Evolutionary conservation across 192 early-diverging fungal species (phyloP).

Genomic region (Podila verticillata): DNA sequence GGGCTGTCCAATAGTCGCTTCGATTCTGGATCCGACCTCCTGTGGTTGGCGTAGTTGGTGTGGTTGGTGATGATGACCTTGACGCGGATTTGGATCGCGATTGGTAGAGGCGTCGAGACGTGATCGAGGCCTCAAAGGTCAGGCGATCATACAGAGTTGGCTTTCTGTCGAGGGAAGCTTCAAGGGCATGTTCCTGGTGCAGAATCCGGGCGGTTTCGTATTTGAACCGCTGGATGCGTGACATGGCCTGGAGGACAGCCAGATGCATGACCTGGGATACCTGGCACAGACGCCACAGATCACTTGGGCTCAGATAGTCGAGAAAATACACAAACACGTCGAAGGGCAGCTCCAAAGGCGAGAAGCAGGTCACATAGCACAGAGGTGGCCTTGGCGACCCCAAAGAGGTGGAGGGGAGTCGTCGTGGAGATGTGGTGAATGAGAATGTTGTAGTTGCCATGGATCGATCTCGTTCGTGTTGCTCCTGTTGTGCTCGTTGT

Average conservation of each 20-base stretch:
- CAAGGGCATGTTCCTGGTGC: slow-evolving; percentile 23
- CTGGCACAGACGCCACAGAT: slow-evolving; percentile 36
- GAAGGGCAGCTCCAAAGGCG: slow-evolving; percentile 27
- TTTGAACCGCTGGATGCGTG: slow-evolving; percentile 25
- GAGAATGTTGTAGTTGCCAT: too few species aligned
- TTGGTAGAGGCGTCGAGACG: background rate
- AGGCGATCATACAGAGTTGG: background rate
- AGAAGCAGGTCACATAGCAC: slow-evolving; percentile 31
- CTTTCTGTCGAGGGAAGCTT: background rate
- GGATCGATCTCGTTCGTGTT: background rate
- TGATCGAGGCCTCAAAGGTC: background rate
- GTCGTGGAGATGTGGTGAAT: too few species aligned
- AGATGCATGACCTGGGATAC: slow-evolving; percentile 21
- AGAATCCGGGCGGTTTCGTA: slow-evolving; percentile 27
- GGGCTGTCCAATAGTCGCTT: slow-evolving; percentile 30
- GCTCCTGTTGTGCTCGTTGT: too few species aligned
- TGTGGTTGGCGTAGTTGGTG: background rate
- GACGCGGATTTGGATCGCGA: too few species aligned
- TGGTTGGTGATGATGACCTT: background rate
- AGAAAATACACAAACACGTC: slow-evolving; percentile 37
- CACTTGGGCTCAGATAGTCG: slow-evolving; percentile 28
- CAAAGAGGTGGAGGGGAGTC: background rate
- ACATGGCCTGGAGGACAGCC: slow-evolving; percentile 23
- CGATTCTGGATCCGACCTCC: slow-evolving; percentile 11
- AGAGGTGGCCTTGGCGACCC: background rate